Evolutionary conservation across 1,139 yeast genomes (phyloP).

Genomic region (Hyphopichia buzzinii): DNA sequence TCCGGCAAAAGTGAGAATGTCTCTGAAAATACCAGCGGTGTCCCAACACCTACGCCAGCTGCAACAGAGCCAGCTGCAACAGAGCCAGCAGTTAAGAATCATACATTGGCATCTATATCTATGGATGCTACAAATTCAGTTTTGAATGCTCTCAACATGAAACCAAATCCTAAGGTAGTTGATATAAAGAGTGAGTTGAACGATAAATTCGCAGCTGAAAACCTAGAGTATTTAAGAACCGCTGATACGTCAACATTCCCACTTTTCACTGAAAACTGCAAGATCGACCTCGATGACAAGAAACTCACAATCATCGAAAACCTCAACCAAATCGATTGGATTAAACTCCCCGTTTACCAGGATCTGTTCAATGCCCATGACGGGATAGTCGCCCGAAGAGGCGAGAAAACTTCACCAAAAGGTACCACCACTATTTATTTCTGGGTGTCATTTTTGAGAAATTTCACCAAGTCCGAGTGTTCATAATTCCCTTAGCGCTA

Average conservation of each 20-base stretch:
- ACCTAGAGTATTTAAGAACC: constrained; percentile 16
- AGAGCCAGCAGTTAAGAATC: neutral
- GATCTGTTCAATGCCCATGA: constrained; percentile 73
- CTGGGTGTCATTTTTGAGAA: constrained; percentile 48
- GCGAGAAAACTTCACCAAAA: constrained; percentile 50
- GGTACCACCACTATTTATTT: constrained; percentile 54
- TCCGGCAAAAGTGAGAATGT: neutral
- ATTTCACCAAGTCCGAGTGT: constrained; percentile 6
- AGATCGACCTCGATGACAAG: constrained; percentile 41
- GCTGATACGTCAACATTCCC: constrained; percentile 24
- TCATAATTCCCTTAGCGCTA: no score
- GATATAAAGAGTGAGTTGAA: constrained; percentile 25
- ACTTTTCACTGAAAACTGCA: constrained; percentile 23
- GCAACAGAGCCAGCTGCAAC: neutral
- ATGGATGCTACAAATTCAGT: neutral
- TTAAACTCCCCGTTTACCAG: constrained; percentile 61
- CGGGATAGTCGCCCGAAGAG: constrained; percentile 68
- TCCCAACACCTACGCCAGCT: neutral
- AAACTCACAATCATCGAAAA: constrained; percentile 45
- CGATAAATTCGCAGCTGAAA: constrained; percentile 21
- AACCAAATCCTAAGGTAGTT: constrained; percentile 8
- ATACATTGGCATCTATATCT: neutral
- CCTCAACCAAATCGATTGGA: constrained; percentile 59
- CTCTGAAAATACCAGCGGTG: neutral
- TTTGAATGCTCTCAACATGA: constrained; percentile 1